These are phyloP conservation scores for Schizophyllum amplum DNA, from an alignment of 1,284 basidiomycete genomes.

Conservation along the genomic window DNA sequence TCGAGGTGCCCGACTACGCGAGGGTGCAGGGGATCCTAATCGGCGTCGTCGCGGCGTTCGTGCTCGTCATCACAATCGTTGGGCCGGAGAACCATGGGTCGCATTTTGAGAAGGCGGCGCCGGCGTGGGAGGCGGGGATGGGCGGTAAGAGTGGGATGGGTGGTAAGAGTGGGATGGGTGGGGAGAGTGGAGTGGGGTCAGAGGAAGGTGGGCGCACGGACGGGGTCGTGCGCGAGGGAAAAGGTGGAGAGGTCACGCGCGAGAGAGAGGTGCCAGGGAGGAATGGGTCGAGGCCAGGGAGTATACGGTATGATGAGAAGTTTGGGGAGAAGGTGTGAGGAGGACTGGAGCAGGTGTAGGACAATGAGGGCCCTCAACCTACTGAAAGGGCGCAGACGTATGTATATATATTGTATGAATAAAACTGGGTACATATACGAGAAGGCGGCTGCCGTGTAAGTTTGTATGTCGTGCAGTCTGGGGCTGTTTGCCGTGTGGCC, in stretches of 20 bases:
- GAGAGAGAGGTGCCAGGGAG: background rate
- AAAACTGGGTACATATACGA: too few species aligned
- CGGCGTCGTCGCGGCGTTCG: constrained; percentile 63
- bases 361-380: too few species aligned
- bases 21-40: constrained; percentile 85
- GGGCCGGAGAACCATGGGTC: constrained; percentile 76
- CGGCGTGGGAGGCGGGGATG: constrained; percentile 77
- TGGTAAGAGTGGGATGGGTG: constrained; percentile 29
- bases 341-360: too few species aligned
- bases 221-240: too few species aligned
- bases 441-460: too few species aligned
- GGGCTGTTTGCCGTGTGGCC: too few species aligned
- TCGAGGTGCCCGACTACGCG: constrained; percentile 71
- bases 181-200: too few species aligned
- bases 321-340: background rate
- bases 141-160: too few species aligned
- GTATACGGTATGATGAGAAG: background rate
- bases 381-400: too few species aligned
- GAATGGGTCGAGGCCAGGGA: background rate
- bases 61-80: constrained; percentile 58
- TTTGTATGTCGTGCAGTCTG: too few species aligned
- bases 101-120: constrained; percentile 77
- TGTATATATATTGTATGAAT: too few species aligned
- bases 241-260: background rate
- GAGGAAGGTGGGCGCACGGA: too few species aligned